phyloP scores from a whole-genome alignment of 2,329 filamentous ascomycete species.

The Daldinia sp. region DNA sequence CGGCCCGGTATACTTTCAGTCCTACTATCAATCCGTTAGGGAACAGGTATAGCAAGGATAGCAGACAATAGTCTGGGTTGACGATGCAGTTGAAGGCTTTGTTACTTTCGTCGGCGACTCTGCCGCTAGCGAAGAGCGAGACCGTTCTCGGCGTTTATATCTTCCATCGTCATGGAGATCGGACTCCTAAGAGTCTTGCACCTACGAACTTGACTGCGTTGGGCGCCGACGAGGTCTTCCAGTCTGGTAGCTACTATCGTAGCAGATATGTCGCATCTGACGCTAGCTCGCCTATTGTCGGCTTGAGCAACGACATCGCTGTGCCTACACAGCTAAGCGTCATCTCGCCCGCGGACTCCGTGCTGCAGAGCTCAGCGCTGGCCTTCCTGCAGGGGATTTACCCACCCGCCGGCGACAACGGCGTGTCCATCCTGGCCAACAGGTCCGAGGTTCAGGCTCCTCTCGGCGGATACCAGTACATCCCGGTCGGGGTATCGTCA shows the following conservation, averaged over 20 bases:
- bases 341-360: constrained; percentile 78
- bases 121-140: constrained; percentile 63
- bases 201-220: constrained; percentile 81
- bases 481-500: constrained; percentile 75
- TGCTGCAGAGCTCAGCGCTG: constrained; percentile 83
- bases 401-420: constrained; percentile 73
- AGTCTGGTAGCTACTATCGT: constrained; percentile 80
- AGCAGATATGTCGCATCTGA: constrained; percentile 76
- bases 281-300: constrained; percentile 71
- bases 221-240: constrained; percentile 80
- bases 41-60: constrained; percentile 4
- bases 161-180: constrained; percentile 91
- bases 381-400: constrained; percentile 90
- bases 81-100: constrained; percentile 58
- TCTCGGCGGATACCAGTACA: constrained; percentile 84
- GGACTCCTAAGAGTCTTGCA: constrained; percentile 80
- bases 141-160: constrained; percentile 85
- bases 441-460: constrained; percentile 75
- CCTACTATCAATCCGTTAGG: background rate
- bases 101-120: constrained; percentile 56
- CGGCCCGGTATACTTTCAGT: background rate
- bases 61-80: background rate
- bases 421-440: constrained; percentile 76
- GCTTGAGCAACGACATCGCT: constrained; percentile 75
- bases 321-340: constrained; percentile 77